These are phyloP conservation scores for Monilinia vaccinii-corymbosi DNA, from an alignment of 2,329 filamentous ascomycete genomes.

Conservation along the genomic window DNA sequence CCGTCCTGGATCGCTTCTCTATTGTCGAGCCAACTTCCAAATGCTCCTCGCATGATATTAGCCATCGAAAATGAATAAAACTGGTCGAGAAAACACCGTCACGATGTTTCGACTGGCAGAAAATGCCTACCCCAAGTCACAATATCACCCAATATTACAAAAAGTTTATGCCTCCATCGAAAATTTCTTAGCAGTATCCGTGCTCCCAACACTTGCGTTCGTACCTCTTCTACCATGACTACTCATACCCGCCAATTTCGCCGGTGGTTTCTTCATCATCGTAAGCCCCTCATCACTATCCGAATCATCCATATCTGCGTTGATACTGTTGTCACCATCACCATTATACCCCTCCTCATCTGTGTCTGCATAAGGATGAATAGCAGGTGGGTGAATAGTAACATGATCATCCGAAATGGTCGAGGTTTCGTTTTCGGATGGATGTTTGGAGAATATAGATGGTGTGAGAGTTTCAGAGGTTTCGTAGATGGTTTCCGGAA, in stretches of 20 bases:
- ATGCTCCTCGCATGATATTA: background rate
- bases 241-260: background rate
- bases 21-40: background rate
- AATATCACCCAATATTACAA: background rate
- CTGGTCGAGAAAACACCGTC: background rate
- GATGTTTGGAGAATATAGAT: slow-evolving; percentile 21
- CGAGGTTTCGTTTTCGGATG: slow-evolving; percentile 12
- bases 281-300: slow-evolving; percentile 29
- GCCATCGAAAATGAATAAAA: background rate
- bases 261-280: slow-evolving; percentile 33
- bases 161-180: slow-evolving; percentile 19
- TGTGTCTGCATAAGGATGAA: slow-evolving; percentile 15
- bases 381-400: background rate
- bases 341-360: slow-evolving; percentile 27
- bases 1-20: background rate
- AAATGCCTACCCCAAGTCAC: background rate
- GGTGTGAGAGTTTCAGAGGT: slow-evolving; percentile 26
- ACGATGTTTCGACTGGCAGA: background rate
- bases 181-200: slow-evolving; percentile 53
- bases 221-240: slow-evolving; percentile 42
- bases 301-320: slow-evolving; percentile 24
- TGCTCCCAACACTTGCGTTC: slow-evolving; percentile 51
- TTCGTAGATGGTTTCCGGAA: slow-evolving; percentile 26
- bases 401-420: slow-evolving; percentile 5
- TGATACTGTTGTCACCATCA: slow-evolving; percentile 20